Conservation (phyloP, 2,329 filamentous ascomycete species). For the Venturia asperata region DNA sequence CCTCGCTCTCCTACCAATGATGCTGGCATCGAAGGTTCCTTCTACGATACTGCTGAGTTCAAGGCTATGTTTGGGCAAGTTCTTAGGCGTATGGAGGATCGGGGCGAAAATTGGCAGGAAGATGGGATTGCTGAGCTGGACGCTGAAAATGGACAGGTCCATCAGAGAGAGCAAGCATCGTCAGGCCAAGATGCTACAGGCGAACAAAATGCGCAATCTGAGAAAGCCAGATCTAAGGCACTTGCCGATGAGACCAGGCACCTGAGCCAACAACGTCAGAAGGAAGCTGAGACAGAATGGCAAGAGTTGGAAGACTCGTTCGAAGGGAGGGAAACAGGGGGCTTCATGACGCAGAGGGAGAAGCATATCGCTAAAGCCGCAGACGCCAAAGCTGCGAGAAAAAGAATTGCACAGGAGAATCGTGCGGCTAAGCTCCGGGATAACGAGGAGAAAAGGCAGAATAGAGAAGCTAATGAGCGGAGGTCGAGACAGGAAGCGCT, state of each 20-base stretch:
- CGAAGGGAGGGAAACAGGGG: not conserved
- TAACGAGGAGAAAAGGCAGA: not conserved
- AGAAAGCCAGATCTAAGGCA: not conserved
- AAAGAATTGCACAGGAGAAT: not conserved
- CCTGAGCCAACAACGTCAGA: not conserved
- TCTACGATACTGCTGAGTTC: constrained; percentile 5
- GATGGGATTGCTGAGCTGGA: not conserved
- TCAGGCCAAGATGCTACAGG: too few relatives aligned
- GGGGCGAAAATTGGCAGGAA: constrained; percentile 2
- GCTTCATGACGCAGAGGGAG: not conserved
- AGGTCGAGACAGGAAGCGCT: too few relatives aligned
- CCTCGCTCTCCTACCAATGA: too few relatives aligned
- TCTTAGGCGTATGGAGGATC: not conserved
- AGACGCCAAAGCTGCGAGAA: not conserved
- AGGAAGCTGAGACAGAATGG: not conserved
- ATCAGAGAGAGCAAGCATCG: too few relatives aligned
- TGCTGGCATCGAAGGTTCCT: not conserved
- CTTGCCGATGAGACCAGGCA: not conserved
- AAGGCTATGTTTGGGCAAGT: not conserved
- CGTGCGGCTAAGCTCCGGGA: not conserved
- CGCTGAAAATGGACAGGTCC: too few relatives aligned
- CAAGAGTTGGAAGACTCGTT: not conserved
- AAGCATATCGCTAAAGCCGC: not conserved
- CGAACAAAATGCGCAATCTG: not conserved
- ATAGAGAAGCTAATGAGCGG: not conserved